These are phyloP conservation scores for Glaciozyma antarctica DNA, from an alignment of 768 basidiomycete genomes.

Conservation along the genomic window DNA sequence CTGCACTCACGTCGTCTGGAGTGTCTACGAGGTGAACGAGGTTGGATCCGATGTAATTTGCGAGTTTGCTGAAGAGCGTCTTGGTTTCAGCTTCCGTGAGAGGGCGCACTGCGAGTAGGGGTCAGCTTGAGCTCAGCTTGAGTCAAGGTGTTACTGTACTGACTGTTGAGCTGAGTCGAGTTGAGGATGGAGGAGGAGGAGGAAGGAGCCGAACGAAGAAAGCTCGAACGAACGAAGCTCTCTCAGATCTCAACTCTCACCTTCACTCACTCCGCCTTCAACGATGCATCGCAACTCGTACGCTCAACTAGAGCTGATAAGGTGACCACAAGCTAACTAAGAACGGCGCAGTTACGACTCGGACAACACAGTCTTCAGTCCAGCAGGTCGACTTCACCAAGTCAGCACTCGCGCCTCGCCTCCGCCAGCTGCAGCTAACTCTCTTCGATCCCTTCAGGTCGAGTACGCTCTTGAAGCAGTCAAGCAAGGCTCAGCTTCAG, in stretches of 20 bases:
- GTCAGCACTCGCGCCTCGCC: slow-evolving; percentile 5
- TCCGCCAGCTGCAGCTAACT: not conserved
- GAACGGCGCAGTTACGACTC: slow-evolving; percentile 60
- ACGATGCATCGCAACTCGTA: no score
- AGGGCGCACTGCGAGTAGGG: slow-evolving; percentile 55
- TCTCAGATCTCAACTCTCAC: no score
- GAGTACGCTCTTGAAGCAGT: slow-evolving; percentile 88
- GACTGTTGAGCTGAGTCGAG: no score
- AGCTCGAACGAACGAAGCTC: no score
- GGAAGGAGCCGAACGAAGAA: no score
- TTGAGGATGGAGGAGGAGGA: no score
- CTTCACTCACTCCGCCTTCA: no score
- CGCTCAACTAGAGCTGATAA: no score
- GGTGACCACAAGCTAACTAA: no score
- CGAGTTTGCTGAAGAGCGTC: slow-evolving; percentile 87
- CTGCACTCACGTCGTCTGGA: slow-evolving; percentile 17
- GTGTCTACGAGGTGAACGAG: slow-evolving; percentile 54
- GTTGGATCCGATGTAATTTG: slow-evolving; percentile 97
- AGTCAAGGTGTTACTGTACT: no score
- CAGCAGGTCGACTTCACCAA: slow-evolving; percentile 82
- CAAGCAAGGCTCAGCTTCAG: slow-evolving; percentile 98
- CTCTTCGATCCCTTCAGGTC: slow-evolving; percentile 22
- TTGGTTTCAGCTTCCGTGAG: slow-evolving; percentile 96
- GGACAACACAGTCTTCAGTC: slow-evolving; percentile 94
- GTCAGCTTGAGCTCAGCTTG: no score